Evolutionary conservation across 1,139 yeast genomes (phyloP).

Genomic region (Kurtzmaniella quercitrusa): DNA sequence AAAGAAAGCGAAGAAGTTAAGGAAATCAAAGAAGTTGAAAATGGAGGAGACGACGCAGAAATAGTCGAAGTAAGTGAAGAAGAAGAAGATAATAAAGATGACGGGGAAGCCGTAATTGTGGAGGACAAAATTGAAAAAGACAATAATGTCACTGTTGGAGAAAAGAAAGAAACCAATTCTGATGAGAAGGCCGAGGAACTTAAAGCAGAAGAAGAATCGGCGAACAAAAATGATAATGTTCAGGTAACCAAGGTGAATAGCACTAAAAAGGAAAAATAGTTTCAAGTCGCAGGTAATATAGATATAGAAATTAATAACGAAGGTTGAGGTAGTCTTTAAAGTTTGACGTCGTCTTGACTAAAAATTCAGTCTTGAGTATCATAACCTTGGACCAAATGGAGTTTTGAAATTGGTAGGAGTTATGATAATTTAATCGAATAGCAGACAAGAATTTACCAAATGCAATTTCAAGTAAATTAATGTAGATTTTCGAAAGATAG

Average conservation of each 20-base stretch:
- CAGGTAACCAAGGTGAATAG: background rate
- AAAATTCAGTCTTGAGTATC: too few species aligned
- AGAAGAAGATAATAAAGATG: constrained; percentile 1
- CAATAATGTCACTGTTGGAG: background rate
- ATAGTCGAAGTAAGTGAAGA: background rate
- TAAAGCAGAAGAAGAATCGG: background rate
- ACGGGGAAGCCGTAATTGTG: background rate
- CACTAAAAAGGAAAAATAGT: background rate
- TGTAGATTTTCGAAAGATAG: too few species aligned
- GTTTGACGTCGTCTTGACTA: too few species aligned
- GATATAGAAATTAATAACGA: too few species aligned
- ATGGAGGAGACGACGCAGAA: constrained; percentile 2
- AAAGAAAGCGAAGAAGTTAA: background rate
- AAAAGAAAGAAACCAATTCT: constrained; percentile 5
- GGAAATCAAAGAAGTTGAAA: constrained; percentile 8
- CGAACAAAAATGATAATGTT: background rate
- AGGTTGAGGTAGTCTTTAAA: too few species aligned
- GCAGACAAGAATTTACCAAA: too few species aligned
- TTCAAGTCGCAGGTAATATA: too few species aligned
- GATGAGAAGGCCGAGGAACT: constrained; percentile 15
- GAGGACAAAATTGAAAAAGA: background rate
- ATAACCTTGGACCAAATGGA: too few species aligned
- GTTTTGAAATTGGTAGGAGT: too few species aligned
- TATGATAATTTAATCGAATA: too few species aligned
- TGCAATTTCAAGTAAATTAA: too few species aligned